phyloP scores from a whole-genome alignment of 768 basidiomycete species.

The Pleurotus sapidus region DNA sequence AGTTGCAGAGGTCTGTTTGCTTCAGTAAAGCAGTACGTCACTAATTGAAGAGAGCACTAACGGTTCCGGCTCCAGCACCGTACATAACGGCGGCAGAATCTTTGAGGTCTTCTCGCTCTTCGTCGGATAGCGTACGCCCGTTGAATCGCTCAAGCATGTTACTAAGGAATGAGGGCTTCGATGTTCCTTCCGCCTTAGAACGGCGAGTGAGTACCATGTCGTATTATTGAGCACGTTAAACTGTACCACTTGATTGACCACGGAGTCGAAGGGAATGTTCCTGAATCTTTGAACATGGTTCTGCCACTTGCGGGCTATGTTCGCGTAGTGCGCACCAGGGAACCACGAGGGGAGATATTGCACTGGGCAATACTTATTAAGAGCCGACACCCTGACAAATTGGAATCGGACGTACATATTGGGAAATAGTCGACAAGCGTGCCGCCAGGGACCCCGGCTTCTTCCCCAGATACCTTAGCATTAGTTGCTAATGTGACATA shows the following conservation, averaged over 20 bases:
- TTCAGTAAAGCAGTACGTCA: background rate
- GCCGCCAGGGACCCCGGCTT: constrained; percentile 10
- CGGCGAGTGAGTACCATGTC: too few species aligned
- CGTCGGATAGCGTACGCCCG: background rate
- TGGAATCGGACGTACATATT: constrained; percentile 1
- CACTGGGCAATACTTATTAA: background rate
- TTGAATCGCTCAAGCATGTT: too few species aligned
- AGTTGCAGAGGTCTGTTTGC: background rate
- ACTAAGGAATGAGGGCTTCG: too few species aligned
- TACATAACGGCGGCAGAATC: background rate
- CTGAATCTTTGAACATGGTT: background rate
- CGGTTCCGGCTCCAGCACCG: background rate
- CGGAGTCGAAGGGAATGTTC: constrained; percentile 2
- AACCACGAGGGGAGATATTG: constrained; percentile 6
- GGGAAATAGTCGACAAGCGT: constrained; percentile 16
- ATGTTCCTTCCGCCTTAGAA: too few species aligned
- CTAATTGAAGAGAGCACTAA: background rate
- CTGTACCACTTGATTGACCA: background rate
- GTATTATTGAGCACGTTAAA: too few species aligned
- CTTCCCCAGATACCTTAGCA: background rate
- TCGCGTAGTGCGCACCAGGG: constrained; percentile 3
- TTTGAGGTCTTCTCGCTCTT: background rate
- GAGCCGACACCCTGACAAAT: background rate
- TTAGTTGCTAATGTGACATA: constrained; percentile 11
- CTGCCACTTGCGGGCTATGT: background rate